Conservation (phyloP, 1,284 basidiomycete species). For the Ganoderma resinaceum region DNA sequence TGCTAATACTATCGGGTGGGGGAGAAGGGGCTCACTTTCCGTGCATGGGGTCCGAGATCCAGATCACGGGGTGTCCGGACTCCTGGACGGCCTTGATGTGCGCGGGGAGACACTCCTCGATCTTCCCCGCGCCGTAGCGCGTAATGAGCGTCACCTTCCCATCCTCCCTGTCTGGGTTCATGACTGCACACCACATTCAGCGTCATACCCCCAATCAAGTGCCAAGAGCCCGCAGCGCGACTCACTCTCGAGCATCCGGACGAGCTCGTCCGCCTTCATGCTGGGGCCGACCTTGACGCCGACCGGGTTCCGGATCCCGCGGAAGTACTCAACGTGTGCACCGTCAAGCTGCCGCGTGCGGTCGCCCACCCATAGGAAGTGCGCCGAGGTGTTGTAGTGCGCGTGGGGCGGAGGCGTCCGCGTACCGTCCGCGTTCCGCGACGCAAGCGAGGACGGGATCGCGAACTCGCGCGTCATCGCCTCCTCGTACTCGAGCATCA, state of each 20-base stretch:
- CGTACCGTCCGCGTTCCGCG: slow-evolving; percentile 39
- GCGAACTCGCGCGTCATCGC: slow-evolving; percentile 82
- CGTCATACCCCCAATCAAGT: too few relatives aligned
- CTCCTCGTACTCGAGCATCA: slow-evolving; percentile 94
- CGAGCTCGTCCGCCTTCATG: slow-evolving; percentile 85
- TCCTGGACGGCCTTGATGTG: slow-evolving; percentile 88
- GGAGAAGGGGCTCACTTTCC: slow-evolving; percentile 72
- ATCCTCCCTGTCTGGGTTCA: slow-evolving; percentile 85
- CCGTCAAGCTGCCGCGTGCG: slow-evolving; percentile 93
- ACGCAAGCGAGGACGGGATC: slow-evolving; percentile 39
- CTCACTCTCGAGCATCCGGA: slow-evolving; percentile 80
- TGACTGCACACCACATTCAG: slow-evolving; percentile 53
- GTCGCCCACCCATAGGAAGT: slow-evolving; percentile 98
- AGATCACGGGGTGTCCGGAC: slow-evolving; percentile 88
- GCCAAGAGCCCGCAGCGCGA: slow-evolving; percentile 19
- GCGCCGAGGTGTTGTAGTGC: slow-evolving; percentile 89
- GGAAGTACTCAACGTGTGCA: slow-evolving; percentile 95
- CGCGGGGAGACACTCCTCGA: slow-evolving; percentile 76
- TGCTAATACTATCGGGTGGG: too few relatives aligned
- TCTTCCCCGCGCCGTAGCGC: slow-evolving; percentile 90
- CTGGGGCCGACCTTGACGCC: slow-evolving; percentile 96
- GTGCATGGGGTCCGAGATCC: slow-evolving; percentile 98
- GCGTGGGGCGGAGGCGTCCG: slow-evolving; percentile 40
- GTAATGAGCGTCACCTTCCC: slow-evolving; percentile 93
- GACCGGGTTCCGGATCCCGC: slow-evolving; percentile 95